These are phyloP conservation scores for Cyclostephanos tholiformis DNA, from an alignment of 108 stramenopile species.

Conservation along the genomic window DNA sequence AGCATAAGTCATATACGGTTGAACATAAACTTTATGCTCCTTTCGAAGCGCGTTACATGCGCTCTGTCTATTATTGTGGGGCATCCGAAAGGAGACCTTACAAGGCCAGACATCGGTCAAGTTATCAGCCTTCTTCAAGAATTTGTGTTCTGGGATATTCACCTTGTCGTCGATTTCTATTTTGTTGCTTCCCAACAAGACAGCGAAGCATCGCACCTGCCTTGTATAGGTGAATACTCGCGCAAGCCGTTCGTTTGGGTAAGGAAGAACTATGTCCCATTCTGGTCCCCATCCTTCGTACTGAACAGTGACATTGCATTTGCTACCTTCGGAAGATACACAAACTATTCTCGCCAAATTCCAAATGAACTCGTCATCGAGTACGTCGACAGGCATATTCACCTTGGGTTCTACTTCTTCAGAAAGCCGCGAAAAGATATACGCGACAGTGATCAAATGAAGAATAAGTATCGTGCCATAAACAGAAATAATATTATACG, in stretches of 20 bases:
- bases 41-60: conserved; percentile 1
- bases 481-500: neutral
- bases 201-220: neutral
- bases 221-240: neutral
- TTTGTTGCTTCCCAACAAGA: neutral
- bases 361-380: neutral
- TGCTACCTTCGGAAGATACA: neutral
- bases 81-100: conserved; percentile 2
- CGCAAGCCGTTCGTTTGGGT: conserved; percentile 5
- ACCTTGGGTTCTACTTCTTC: conserved; percentile 3
- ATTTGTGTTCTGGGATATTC: neutral
- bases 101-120: conserved; percentile 6
- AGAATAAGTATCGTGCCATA: neutral
- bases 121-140: neutral
- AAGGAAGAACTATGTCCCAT: neutral
- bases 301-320: conserved; percentile 5
- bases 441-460: neutral
- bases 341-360: neutral
- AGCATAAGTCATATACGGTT: conserved; percentile 29
- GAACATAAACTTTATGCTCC: conserved; percentile 18
- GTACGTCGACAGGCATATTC: conserved; percentile 7
- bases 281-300: conserved; percentile 3
- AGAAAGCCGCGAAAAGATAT: neutral
- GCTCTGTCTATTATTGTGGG: neutral
- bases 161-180: neutral